These are phyloP conservation scores for Nannizziopsis arthrosporioides DNA, from an alignment of 2,329 filamentous ascomycete genomes.

Conservation along the genomic window DNA sequence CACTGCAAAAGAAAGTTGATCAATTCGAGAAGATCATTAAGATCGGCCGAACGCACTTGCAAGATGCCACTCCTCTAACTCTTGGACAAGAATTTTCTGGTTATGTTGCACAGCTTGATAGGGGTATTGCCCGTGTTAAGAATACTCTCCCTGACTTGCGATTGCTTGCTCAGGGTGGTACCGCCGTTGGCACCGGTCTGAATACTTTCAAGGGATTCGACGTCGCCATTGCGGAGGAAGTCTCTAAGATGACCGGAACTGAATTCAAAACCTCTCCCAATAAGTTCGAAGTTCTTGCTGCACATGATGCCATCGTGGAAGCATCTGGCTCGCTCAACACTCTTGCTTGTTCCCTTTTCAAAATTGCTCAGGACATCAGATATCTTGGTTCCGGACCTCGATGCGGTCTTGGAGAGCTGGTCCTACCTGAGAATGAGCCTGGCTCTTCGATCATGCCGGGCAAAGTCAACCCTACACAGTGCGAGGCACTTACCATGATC, in stretches of 20 bases:
- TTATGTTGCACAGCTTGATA: slow-evolving; percentile 89
- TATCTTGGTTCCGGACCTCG: slow-evolving; percentile 93
- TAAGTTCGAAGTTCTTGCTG: slow-evolving; percentile 95
- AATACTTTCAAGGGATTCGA: slow-evolving; percentile 97
- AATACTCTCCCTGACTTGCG: slow-evolving; percentile 70
- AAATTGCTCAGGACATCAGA: slow-evolving; percentile 96
- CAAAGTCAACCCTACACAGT: slow-evolving; percentile 98
- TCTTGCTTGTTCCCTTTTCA: slow-evolving; percentile 79
- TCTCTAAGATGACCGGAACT: slow-evolving; percentile 82
- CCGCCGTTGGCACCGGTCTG: slow-evolving; percentile 90
- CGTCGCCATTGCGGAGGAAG: slow-evolving; percentile 81
- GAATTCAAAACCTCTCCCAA: slow-evolving; percentile 94
- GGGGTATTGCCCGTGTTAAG: slow-evolving; percentile 77
- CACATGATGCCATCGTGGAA: slow-evolving; percentile 92
- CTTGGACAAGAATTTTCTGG: slow-evolving; percentile 96
- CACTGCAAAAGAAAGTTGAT: slow-evolving; percentile 78
- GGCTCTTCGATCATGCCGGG: slow-evolving; percentile 98
- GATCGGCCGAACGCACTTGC: slow-evolving; percentile 94
- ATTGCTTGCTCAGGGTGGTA: slow-evolving; percentile 86
- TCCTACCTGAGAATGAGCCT: slow-evolving; percentile 93
- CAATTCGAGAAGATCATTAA: slow-evolving; percentile 94
- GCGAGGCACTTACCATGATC: slow-evolving; percentile 94
- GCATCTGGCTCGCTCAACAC: slow-evolving; percentile 90
- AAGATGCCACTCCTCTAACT: slow-evolving; percentile 91
- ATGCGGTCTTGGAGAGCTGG: slow-evolving; percentile 87